Base-by-base conservation (phyloP, 2,329 filamentous ascomycete genomes). In the Eurotiales sp. region DNA sequence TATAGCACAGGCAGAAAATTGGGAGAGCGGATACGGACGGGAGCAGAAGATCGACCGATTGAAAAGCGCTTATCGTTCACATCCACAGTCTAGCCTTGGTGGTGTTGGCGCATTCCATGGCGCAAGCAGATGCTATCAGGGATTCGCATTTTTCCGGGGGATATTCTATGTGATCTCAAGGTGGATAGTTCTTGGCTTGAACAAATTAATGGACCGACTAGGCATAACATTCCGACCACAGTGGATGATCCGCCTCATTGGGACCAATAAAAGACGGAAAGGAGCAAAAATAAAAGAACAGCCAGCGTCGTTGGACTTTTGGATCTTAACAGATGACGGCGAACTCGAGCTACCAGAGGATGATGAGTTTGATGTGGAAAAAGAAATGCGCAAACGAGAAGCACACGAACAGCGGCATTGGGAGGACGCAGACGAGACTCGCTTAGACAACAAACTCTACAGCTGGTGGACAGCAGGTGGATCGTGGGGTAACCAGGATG, bases 391-490 rank as follows among this genome's bases (percentile, higher is more conserved):
- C 58, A 81, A 81, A 49, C 77, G 83, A 44, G 72, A 87, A 25
- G 68, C 70, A 52, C 74, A 66, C 41, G 70, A 65, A 50, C 66
- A 63, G 62, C 66, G 58, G 25, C 58, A 66, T 34, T 73, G 71
- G 67, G 69, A 69, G 43, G 65, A 72, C 14, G 57, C 74, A 6
- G 73, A 83, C 36, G 87, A 93, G 59, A 79, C 80, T 23, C 80
- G 82, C 34, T 74, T 96, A 2, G 86, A 92, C 57, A 77, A 79
- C 2, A 85, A 83, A 53, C 73, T 96, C 1, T 97, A 96, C 66
- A 76, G 77, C 25, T 93, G 91, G 82, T 97, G 90, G 87, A 83
- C 87, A 47, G 76, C 78, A 49, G 90, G 89, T 17, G 90, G 88
- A 7, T 88, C 88, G 73, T 96, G 90, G 84, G 91, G 92, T 1